phyloP scores from a whole-genome alignment of 2,329 filamentous ascomycete genomes.

The Xylaria sp. region DNA sequence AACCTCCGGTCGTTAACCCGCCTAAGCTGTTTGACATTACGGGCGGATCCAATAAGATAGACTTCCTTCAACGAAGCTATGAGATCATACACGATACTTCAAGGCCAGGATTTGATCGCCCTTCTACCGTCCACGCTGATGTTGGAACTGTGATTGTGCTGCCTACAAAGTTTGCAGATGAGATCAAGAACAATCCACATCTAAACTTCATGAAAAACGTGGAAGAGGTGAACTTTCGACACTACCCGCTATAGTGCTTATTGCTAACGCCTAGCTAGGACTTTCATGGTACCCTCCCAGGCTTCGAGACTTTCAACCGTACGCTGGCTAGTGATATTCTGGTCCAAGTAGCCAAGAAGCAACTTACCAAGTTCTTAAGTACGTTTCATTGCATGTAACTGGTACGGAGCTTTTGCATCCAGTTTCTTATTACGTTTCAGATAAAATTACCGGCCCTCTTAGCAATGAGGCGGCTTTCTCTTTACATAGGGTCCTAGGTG shows the following conservation, averaged over 20 bases:
- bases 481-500: conserved; percentile 4
- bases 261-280: conserved; percentile 6
- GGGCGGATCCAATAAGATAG: conserved; percentile 2
- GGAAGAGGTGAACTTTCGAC: background rate
- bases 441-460: conserved; percentile 8
- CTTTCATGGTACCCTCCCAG: conserved; percentile 4
- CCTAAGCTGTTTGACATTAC: conserved; percentile 4
- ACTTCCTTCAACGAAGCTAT: conserved; percentile 17
- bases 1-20: conserved; percentile 9
- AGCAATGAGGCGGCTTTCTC: conserved; percentile 12
- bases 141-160: conserved; percentile 4
- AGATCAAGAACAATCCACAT: conserved; percentile 15
- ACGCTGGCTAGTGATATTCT: background rate
- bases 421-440: background rate
- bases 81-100: conserved; percentile 4
- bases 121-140: conserved; percentile 9
- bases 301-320: conserved; percentile 7
- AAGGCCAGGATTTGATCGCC: background rate
- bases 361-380: conserved; percentile 15
- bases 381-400: background rate
- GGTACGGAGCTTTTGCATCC: background rate
- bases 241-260: background rate
- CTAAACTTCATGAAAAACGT: background rate
- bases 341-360: conserved; percentile 12
- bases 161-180: conserved; percentile 5